Base-by-base conservation (phyloP, 2,329 filamentous ascomycete species). In the Exophiala sideris region DNA sequence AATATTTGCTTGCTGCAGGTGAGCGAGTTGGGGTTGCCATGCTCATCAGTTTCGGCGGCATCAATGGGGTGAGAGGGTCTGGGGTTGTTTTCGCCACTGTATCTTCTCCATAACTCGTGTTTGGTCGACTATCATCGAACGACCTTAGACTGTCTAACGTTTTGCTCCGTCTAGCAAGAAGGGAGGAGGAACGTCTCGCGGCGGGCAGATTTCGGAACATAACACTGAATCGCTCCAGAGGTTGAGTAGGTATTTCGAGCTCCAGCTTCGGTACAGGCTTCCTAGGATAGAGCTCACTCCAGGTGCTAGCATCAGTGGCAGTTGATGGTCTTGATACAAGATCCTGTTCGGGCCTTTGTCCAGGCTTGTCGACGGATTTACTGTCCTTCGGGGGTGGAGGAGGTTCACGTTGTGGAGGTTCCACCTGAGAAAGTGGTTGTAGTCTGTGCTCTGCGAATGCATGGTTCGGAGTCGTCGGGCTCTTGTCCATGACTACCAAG, bases 1-100 rank as follows among this genome's bases (percentile, higher is more conserved):
- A 64, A 45, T 64, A 64, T 52, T 61, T 62, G 40, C 54, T 56
- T 10, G 38, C 51, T n/a, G 52, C 52, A 7, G 57, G 54, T 6
- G 54, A 54, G 39, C 42, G 56, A 14, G 50, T 50, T 29, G 46
- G 46, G 10, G 51, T 54, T 16, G 56, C 53, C 7, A 48, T 59
- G 9, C 45, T 56, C n/a, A 57, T 33, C n/a, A 40, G 45, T 53
- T 52, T 47, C 4, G 58, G 58, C 35, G 54, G 57, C 35, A 50
- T 41, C 16, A 52, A 48, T 11, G 58, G 58, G 10, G 54, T 54
- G 11, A 41, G 42, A 16, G 44, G 24, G n/a, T 54, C 56, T 3
- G 56, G 21, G 39, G 14, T 29, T 16, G 45, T 32, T 9, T 48
- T 34, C 39, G 42, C 34, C 11, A 41, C 32, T 14, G 34, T 21